These are phyloP conservation scores for Zymoseptoria pseudotritici DNA, from an alignment of 2,329 filamentous ascomycete genomes.

Conservation along the genomic window DNA sequence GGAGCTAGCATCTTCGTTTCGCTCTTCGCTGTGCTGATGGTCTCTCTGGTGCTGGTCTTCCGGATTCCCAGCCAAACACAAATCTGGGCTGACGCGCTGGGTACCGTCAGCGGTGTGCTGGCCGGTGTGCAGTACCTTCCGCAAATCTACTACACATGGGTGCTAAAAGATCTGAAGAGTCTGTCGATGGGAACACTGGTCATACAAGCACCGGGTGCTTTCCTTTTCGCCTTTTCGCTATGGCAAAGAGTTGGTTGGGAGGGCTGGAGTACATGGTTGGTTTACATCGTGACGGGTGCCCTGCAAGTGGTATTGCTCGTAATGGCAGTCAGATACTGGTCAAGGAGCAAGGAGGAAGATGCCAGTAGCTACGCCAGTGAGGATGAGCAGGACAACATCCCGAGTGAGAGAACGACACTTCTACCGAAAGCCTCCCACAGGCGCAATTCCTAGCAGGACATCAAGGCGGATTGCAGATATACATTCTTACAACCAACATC, in stretches of 20 bases:
- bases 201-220: constrained; percentile 89
- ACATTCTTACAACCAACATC: background rate
- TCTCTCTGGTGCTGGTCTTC: constrained; percentile 57
- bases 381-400: background rate
- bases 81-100: constrained; percentile 77
- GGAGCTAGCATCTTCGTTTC: constrained; percentile 67
- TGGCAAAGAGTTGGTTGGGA: constrained; percentile 61
- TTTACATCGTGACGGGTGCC: constrained; percentile 77
- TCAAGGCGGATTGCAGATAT: background rate
- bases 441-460: background rate
- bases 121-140: constrained; percentile 88
- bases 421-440: background rate
- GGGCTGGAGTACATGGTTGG: constrained; percentile 94
- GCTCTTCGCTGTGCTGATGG: constrained; percentile 61
- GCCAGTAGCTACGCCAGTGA: background rate
- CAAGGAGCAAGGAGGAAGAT: constrained; percentile 7
- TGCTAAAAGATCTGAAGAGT: constrained; percentile 76
- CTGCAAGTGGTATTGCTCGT: constrained; percentile 74
- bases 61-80: constrained; percentile 58
- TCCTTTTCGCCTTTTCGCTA: constrained; percentile 81
- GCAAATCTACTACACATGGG: constrained; percentile 88
- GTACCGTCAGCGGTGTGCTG: constrained; percentile 68
- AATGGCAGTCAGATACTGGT: constrained; percentile 56
- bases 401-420: background rate
- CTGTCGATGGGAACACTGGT: constrained; percentile 97